These are phyloP conservation scores for Suillus sp. DNA, from an alignment of 768 basidiomycete species.

Conservation along the genomic window DNA sequence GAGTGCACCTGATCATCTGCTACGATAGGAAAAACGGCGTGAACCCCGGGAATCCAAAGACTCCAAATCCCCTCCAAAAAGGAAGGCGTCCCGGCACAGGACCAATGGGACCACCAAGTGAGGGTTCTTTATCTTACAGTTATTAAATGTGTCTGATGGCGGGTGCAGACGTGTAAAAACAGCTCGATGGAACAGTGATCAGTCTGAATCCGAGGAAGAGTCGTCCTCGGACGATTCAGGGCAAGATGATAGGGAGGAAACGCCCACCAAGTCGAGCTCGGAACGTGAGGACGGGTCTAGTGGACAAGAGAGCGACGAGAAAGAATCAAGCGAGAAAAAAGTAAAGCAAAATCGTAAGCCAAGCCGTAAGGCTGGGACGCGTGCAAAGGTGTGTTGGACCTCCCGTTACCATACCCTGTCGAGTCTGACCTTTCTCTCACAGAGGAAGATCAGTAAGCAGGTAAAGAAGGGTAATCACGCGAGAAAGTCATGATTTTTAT, in stretches of 20 bases:
- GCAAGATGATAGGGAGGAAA: slow-evolving; percentile 45
- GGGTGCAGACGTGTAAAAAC: slow-evolving; percentile 29
- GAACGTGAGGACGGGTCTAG: slow-evolving; percentile 43
- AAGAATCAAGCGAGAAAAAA: slow-evolving; percentile 30
- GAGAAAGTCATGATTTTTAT: slow-evolving; percentile 27
- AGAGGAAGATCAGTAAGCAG: slow-evolving; percentile 36
- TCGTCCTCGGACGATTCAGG: slow-evolving; percentile 25
- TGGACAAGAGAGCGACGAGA: slow-evolving; percentile 30
- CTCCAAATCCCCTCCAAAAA: slow-evolving; percentile 53
- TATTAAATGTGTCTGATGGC: slow-evolving; percentile 15
- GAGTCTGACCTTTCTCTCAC: slow-evolving; percentile 9
- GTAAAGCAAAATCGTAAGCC: slow-evolving; percentile 38
- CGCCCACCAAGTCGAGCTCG: slow-evolving; percentile 33
- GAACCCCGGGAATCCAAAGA: slow-evolving; percentile 48
- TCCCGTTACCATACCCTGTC: neutral
- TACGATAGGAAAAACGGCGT: slow-evolving; percentile 39
- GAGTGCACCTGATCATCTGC: slow-evolving; percentile 2
- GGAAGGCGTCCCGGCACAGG: slow-evolving; percentile 47
- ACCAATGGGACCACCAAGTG: slow-evolving; percentile 32
- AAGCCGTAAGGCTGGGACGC: slow-evolving; percentile 41
- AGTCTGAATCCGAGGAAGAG: slow-evolving; percentile 34
- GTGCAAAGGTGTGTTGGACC: slow-evolving; percentile 39
- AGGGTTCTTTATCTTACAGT: slow-evolving; percentile 11
- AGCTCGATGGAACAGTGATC: slow-evolving; percentile 35
- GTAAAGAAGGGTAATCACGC: slow-evolving; percentile 22